Conservation (phyloP, 2,329 filamentous ascomycete species). For the Westerdykella aurantiaca region DNA sequence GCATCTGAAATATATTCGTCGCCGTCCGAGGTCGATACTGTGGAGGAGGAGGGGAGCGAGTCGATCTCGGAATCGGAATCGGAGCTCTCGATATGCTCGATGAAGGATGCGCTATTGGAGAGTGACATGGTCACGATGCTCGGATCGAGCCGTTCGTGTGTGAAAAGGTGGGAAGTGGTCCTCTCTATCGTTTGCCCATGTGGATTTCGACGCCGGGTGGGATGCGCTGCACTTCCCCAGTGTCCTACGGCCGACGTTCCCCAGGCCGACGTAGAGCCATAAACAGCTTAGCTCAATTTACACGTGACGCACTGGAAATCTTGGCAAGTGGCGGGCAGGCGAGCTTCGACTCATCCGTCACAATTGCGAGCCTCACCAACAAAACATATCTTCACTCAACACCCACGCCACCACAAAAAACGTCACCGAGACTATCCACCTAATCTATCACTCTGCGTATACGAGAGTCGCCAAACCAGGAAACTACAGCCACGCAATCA, state of each 20-base stretch:
- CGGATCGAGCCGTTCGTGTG: too few relatives aligned
- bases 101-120: slow-evolving; percentile 35
- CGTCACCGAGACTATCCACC: background rate
- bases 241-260: too few relatives aligned
- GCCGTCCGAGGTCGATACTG: slow-evolving; percentile 48
- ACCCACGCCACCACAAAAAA: background rate
- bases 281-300: too few relatives aligned
- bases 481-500: slow-evolving; percentile 40
- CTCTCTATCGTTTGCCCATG: background rate
- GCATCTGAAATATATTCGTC: slow-evolving; percentile 69
- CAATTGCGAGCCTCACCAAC: too few relatives aligned
- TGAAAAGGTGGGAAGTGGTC: background rate
- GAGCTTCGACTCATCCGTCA: background rate
- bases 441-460: too few relatives aligned
- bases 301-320: background rate
- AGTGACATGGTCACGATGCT: slow-evolving; percentile 26
- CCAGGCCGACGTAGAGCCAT: too few relatives aligned
- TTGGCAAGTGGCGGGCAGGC: background rate
- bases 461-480: too few relatives aligned
- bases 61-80: slow-evolving; percentile 38
- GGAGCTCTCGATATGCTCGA: slow-evolving; percentile 27
- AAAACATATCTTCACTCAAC: too few relatives aligned
- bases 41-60: slow-evolving; percentile 48
- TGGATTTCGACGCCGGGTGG: background rate
- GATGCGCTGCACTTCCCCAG: background rate